These are phyloP conservation scores for Plenodomus biglobosus DNA, from an alignment of 2,329 filamentous ascomycete species.

Conservation along the genomic window DNA sequence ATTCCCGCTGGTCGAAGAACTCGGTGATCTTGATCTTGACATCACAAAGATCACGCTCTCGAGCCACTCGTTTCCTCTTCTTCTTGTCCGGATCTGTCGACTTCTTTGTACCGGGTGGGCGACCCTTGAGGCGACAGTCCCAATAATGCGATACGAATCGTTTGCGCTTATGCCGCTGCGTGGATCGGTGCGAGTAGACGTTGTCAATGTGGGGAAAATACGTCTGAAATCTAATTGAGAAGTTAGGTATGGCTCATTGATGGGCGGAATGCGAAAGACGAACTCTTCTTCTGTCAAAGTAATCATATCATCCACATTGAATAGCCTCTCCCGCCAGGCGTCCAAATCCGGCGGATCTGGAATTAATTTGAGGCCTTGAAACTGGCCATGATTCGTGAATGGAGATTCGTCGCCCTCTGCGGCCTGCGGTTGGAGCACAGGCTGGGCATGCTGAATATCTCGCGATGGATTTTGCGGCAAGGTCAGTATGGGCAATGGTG, in stretches of 20 bases:
- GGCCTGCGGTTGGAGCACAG: conserved; percentile 1
- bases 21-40: conserved; percentile 87
- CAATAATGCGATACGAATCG: conserved; percentile 83
- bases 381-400: conserved; percentile 53
- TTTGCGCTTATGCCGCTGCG: conserved; percentile 77
- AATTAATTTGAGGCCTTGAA: conserved; percentile 58
- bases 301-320: conserved; percentile 73
- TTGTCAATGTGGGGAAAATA: conserved; percentile 86
- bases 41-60: conserved; percentile 77
- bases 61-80: conserved; percentile 74
- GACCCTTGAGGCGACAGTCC: conserved; percentile 80
- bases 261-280: conserved; percentile 19
- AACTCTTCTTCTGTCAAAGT: conserved; percentile 74
- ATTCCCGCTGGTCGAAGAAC: conserved; percentile 62
- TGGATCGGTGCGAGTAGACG: conserved; percentile 80
- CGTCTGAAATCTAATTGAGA: conserved; percentile 65
- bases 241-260: conserved; percentile 1
- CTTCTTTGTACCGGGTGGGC: conserved; percentile 76
- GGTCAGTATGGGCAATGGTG: conserved; percentile 12
- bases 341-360: conserved; percentile 67
- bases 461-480: conserved; percentile 17
- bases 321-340: conserved; percentile 70
- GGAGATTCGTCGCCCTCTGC: conserved; percentile 1
- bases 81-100: conserved; percentile 79
- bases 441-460: conserved; percentile 4